Conservation (phyloP, 306 rosid genomes). For the Castanea crenata region DNA sequence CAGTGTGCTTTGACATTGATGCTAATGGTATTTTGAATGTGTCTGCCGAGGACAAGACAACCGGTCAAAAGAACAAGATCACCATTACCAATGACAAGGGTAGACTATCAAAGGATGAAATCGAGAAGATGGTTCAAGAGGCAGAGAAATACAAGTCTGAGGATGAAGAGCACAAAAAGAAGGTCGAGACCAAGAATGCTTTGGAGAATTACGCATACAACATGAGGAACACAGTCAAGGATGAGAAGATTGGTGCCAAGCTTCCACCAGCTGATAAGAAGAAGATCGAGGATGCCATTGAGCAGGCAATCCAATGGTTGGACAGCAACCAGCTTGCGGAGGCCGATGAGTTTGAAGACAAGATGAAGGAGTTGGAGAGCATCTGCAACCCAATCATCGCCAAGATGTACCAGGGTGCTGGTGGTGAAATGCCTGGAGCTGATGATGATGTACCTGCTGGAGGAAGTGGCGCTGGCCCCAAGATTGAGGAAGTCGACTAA, state of each 20-base stretch:
- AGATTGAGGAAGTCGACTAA: conserved; percentile 80
- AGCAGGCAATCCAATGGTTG: conserved; percentile 63
- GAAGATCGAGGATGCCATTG: conserved; percentile 65
- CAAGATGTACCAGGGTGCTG: conserved; percentile 78
- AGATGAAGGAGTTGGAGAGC: conserved; percentile 81
- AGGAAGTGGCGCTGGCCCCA: conserved; percentile 65
- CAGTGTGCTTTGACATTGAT: conserved; percentile 74
- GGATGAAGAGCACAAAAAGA: conserved; percentile 71
- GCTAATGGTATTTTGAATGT: conserved; percentile 78
- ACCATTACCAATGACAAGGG: conserved; percentile 82
- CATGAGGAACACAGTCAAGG: conserved; percentile 67
- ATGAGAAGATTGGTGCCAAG: conserved; percentile 62
- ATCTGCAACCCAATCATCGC: conserved; percentile 76
- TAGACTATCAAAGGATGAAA: conserved; percentile 69
- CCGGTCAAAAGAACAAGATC: conserved; percentile 74
- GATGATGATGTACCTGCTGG: conserved; percentile 54
- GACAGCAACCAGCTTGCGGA: conserved; percentile 67
- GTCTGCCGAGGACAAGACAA: conserved; percentile 70
- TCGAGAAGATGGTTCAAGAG: conserved; percentile 78
- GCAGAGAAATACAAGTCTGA: conserved; percentile 80
- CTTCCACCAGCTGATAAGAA: conserved; percentile 57
- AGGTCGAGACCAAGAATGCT: conserved; percentile 60
- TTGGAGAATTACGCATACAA: conserved; percentile 68
- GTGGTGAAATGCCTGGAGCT: conserved; percentile 43
- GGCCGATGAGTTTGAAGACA: conserved; percentile 69